A percentile compares a stretch with the other conserved stretches of the same genome.
Conservation (phyloP, 331 rosid species). For the Prunus yedoensis region DNA sequence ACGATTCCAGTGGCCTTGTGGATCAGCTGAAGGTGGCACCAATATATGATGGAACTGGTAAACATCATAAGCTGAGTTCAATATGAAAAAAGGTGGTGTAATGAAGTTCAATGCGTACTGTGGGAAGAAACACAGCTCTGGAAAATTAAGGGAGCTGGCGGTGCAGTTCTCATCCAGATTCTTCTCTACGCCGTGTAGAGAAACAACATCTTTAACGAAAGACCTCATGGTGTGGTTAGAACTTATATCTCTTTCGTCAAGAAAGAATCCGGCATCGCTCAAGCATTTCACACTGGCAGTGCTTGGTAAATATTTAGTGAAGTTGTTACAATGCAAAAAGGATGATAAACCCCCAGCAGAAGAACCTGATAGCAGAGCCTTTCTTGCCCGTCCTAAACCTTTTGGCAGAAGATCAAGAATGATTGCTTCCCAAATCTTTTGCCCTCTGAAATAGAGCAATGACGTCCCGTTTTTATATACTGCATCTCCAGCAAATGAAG, state of each 20-base stretch:
- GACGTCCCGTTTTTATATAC: constrained; percentile 62
- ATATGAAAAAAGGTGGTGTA: constrained; percentile 70
- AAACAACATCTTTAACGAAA: constrained; percentile 48
- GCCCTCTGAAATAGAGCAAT: constrained; percentile 87
- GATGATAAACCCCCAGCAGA: constrained; percentile 96
- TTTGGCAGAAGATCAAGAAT: constrained; percentile 80
- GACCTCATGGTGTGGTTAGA: not conserved
- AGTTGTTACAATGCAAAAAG: constrained; percentile 79
- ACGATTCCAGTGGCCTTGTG: constrained; percentile 64
- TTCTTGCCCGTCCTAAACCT: constrained; percentile 69
- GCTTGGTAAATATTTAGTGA: constrained; percentile 60
- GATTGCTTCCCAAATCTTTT: constrained; percentile 91
- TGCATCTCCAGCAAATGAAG: constrained; percentile 80
- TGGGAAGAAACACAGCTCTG: constrained; percentile 91
- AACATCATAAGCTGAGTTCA: constrained; percentile 92
- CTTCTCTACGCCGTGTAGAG: constrained; percentile 67
- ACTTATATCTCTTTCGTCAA: constrained; percentile 37
- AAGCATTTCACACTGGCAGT: constrained; percentile 77
- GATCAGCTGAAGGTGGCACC: constrained; percentile 86
- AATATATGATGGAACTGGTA: constrained; percentile 68
- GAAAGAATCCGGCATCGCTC: constrained; percentile 96
- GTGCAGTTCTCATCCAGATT: constrained; percentile 76
- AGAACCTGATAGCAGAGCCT: constrained; percentile 93
- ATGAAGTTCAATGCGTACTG: constrained; percentile 66
- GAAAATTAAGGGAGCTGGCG: constrained; percentile 29